A percentile compares a stretch with the other conserved stretches of the same genome.
Evolutionary conservation across 2,329 filamentous ascomycete genomes (phyloP).

Genomic region (Metarhizium anisopliae): DNA sequence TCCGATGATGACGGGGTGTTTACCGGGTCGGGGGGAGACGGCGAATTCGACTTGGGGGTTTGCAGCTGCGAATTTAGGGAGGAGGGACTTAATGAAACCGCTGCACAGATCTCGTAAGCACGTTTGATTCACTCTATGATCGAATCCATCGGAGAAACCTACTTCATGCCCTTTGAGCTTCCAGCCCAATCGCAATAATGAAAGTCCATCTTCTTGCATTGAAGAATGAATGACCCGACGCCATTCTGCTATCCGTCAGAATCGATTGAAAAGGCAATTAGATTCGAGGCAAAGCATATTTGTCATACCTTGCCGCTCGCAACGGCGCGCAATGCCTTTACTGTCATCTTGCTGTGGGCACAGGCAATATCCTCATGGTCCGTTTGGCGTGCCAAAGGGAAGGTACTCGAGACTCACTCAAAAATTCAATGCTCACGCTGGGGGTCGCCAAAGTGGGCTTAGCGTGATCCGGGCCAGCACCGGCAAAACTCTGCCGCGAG

Average conservation of each 20-base stretch:
- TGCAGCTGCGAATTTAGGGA: slow-evolving; percentile 66
- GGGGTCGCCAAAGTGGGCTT: slow-evolving; percentile 14
- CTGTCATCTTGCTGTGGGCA: slow-evolving; percentile 40
- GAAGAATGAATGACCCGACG: slow-evolving; percentile 90
- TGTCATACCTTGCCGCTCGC: slow-evolving; percentile 42
- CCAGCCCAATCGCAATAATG: slow-evolving; percentile 97
- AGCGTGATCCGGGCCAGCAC: slow-evolving; percentile 13
- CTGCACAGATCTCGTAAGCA: slow-evolving; percentile 33
- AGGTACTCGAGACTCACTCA: neutral
- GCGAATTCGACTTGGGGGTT: slow-evolving; percentile 88
- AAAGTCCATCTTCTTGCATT: slow-evolving; percentile 92
- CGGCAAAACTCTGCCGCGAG: slow-evolving; percentile 12
- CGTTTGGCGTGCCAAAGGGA: slow-evolving; percentile 10
- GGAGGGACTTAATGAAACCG: slow-evolving; percentile 68
- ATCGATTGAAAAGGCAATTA: neutral
- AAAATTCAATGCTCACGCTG: slow-evolving; percentile 7
- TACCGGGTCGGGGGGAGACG: slow-evolving; percentile 80
- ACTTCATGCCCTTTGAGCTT: slow-evolving; percentile 94
- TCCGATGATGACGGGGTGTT: slow-evolving; percentile 81
- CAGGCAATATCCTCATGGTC: slow-evolving; percentile 19
- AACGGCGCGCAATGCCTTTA: slow-evolving; percentile 43
- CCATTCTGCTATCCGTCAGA: slow-evolving; percentile 60
- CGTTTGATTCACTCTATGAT: neutral
- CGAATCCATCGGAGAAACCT: slow-evolving; percentile 19
- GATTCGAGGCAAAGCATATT: neutral